phyloP scores from a whole-genome alignment of 2,329 filamentous ascomycete genomes.

The Phyllosticta citriasiana region DNA sequence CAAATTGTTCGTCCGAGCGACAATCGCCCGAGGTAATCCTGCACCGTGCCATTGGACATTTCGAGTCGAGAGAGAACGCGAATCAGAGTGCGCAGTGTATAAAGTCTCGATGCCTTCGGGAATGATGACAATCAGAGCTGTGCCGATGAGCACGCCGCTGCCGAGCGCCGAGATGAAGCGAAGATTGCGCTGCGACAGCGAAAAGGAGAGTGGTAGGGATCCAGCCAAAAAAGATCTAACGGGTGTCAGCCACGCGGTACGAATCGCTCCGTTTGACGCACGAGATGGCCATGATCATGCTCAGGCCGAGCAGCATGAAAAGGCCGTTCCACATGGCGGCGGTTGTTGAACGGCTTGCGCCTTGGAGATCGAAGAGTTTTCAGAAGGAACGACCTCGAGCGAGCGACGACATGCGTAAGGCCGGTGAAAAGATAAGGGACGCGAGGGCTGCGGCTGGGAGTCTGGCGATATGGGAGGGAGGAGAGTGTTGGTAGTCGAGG shows the following conservation, averaged over 20 bases:
- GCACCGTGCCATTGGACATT: constrained; percentile 1
- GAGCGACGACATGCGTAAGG: background rate
- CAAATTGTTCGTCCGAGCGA: background rate
- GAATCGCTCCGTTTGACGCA: constrained; percentile 26
- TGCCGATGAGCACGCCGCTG: constrained; percentile 88
- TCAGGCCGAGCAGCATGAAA: constrained; percentile 53
- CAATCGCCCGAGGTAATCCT: background rate
- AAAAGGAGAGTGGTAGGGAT: constrained; percentile 79
- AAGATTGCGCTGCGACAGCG: constrained; percentile 75
- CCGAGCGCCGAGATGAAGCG: constrained; percentile 86
- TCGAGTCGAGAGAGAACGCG: background rate
- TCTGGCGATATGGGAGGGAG: background rate
- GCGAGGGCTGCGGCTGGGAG: background rate
- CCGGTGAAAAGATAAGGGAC: background rate
- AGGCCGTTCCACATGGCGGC: constrained; percentile 50
- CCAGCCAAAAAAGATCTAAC: constrained; percentile 85
- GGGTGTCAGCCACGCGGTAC: constrained; percentile 2
- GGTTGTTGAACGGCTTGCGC: constrained; percentile 6
- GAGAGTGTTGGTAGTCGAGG: background rate
- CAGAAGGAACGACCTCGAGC: background rate
- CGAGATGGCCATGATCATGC: constrained; percentile 56
- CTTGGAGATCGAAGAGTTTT: background rate
- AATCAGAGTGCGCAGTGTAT: constrained; percentile 44
- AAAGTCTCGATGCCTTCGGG: constrained; percentile 92
- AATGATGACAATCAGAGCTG: constrained; percentile 92